Evolutionary conservation across 129 eudicot genomes (phyloP), one percentile per base, ranked within the genome.

Genomic region (Sambucus nigra): DNA sequence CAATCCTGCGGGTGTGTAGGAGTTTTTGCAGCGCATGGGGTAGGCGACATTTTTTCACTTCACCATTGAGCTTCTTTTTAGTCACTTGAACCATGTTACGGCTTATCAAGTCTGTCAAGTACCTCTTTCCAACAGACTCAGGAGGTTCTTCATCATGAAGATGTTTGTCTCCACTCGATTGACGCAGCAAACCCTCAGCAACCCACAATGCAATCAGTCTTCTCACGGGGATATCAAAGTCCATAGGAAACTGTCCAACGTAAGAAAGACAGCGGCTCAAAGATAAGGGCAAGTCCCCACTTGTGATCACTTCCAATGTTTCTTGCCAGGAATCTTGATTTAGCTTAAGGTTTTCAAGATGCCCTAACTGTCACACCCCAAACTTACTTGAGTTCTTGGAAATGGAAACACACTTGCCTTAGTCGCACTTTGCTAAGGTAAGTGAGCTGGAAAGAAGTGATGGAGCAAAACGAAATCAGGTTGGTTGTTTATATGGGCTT

Each of bases 11-110:
- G 20, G 8, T 15, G 20, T 1, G 50, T 20, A 38, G 38, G 61
- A 22, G 31, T 15, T 22, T 5, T 20, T 2, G 29, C 47, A 0
- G 24, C 32, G 1, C 2, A 26, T 33, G 32, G 6, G 31, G 26
- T 20, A 62, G 23, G 27, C 57, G 11, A 50, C 49, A 62, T 15
- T 35, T 51, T 39, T 32, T 62, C 3, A 50, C 14, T 24, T 62
- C 31, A 12, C 68, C 68, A 7, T 33, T 39, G 26, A 42, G 32
- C 42, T 22, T 49, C 50, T 29, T 29, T 17, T 16, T 53, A 7
- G 41, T 31, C 0, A 19, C 69, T 52, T 63, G 48, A n/a, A 63
- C 31, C 69, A 63, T 24, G 21, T 24, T 7, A 1, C 13, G 25
- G 4, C 25, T 8, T 2, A 63, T 15, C 12, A 63, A 53, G 41